Base-by-base conservation (phyloP, 2,329 filamentous ascomycete species). In the Ceratocystis lukuohia region DNA sequence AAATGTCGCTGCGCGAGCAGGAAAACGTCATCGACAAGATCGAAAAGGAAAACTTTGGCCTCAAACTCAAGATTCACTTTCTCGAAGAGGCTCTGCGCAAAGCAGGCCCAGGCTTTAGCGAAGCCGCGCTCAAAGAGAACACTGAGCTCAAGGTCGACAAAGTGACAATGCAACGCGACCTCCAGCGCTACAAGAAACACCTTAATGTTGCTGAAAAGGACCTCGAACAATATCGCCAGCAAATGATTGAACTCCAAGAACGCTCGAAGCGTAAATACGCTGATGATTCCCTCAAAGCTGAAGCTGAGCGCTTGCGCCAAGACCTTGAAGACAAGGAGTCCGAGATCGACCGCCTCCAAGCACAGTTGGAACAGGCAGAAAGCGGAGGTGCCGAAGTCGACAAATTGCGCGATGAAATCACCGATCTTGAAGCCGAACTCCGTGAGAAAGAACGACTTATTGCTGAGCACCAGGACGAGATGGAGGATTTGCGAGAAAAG, bases 11-110 rank as follows among this genome's bases (percentile, higher is more conserved):
- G 67, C 87, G 91, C 69, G 94, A 99, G 74, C 94, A 99, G 75
- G 94, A 97, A 76, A 91, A 91, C 71, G 88, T 94, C 70, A 93
- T 99, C 71, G 90, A 96, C 77, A 89, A 89, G 73, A 93, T 99
- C 71, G 91, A 96, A 74, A 99, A 99, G 78, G 94, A 97, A 73
- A 99, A 99, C 73, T 99, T 97, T 74, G 91, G 91, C 28, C 80
- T 99, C 65, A 97, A 97, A 76, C 82, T 97, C 71, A 96, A 96
- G 76, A 96, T 97, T 65, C 91, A 97, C 75, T 99, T 96, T 74
- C 82, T 99, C 66, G 91, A 99, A 74, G 91, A 97, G 71, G 89
- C 90, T 15, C 77, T 99, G 62, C 84, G 87, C 65, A 96, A 95
- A 74, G 85, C 88, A 65, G 93, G 93, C 0, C 91, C 90, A 6